These are phyloP conservation scores for Penicillium flavigenum DNA, from an alignment of 495 filamentous ascomycete genomes.

Conservation along the genomic window DNA sequence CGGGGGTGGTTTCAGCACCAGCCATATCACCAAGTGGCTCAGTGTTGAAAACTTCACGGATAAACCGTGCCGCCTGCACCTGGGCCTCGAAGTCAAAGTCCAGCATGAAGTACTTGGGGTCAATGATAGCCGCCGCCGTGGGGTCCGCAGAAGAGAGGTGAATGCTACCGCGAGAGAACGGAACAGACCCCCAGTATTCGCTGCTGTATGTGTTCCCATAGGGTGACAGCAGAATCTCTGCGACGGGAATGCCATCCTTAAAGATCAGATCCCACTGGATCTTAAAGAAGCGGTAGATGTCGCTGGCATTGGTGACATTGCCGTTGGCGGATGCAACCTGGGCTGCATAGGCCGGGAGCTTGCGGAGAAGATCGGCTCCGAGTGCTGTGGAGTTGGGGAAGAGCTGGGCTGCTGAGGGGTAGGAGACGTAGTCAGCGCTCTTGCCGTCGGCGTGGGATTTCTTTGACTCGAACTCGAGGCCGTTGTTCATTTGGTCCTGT, in stretches of 20 bases:
- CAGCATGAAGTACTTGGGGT: conserved; percentile 56
- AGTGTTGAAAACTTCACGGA: conserved; percentile 28
- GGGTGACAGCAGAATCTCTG: conserved; percentile 37
- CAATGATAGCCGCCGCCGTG: conserved; percentile 39
- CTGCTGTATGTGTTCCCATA: conserved; percentile 25
- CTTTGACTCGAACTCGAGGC: conserved; percentile 18
- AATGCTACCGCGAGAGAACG: conserved; percentile 56
- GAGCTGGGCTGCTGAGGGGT: conserved; percentile 20
- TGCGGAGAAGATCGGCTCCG: conserved; percentile 16
- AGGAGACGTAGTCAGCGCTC: conserved; percentile 21
- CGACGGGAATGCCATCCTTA: conserved; percentile 41
- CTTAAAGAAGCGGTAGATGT: conserved; percentile 25
- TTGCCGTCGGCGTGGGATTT: conserved; percentile 8
- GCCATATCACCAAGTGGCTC: conserved; percentile 20
- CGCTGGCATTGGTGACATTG: conserved; percentile 18
- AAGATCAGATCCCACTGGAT: conserved; percentile 32
- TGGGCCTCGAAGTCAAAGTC: conserved; percentile 47
- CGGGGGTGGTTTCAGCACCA: conserved; percentile 23
- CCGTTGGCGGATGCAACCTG: conserved; percentile 22
- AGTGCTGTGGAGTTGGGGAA: conserved; percentile 21
- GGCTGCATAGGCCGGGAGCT: conserved; percentile 24
- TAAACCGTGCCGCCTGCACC: conserved; percentile 29
- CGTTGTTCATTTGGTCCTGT: conserved; percentile 29
- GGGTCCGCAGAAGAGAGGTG: conserved; percentile 50
- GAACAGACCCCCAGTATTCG: conserved; percentile 46